A percentile compares a stretch with the other conserved stretches of the same genome.
phyloP scores from a whole-genome alignment of 352 stramenopile genomes.

The Plasmopara viticola region DNA sequence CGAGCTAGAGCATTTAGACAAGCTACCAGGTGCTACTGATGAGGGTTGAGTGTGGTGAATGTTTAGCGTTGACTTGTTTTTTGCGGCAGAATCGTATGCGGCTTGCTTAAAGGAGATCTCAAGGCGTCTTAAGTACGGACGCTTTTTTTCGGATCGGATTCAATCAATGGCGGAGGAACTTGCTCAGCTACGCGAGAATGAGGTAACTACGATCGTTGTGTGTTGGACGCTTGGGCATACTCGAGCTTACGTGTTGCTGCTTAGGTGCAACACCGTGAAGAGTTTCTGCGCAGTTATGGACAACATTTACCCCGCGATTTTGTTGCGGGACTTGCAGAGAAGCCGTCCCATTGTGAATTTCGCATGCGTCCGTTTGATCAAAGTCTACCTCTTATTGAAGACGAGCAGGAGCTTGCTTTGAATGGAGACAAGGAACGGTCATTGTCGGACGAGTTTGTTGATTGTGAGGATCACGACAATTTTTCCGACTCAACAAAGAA shows the following conservation, averaged over 20 bases:
- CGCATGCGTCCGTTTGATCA: slow-evolving; percentile 84
- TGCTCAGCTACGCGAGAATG: slow-evolving; percentile 72
- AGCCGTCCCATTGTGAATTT: slow-evolving; percentile 85
- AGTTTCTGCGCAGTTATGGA: slow-evolving; percentile 68
- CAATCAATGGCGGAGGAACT: slow-evolving; percentile 84
- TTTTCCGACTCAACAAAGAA: slow-evolving; percentile 23
- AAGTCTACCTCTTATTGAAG: slow-evolving; percentile 59
- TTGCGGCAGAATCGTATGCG: slow-evolving; percentile 54
- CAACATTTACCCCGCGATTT: slow-evolving; percentile 82
- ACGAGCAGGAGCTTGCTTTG: slow-evolving; percentile 25
- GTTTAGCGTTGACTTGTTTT: not conserved
- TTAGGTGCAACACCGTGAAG: slow-evolving; percentile 64
- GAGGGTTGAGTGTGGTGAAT: not conserved
- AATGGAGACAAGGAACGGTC: slow-evolving; percentile 29
- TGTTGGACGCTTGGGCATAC: not conserved
- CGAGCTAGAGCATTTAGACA: slow-evolving; percentile 79
- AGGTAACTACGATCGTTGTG: slow-evolving; percentile 26
- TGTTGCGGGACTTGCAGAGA: slow-evolving; percentile 72
- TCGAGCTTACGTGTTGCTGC: slow-evolving; percentile 8
- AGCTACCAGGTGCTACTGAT: slow-evolving; percentile 49
- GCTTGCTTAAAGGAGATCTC: slow-evolving; percentile 76
- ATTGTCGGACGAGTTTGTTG: slow-evolving; percentile 26
- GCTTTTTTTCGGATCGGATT: slow-evolving; percentile 70
- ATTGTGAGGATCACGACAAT: slow-evolving; percentile 22
- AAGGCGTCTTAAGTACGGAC: slow-evolving; percentile 62